Conservation (phyloP, 2,329 filamentous ascomycete species). For the Leptographium procerum region DNA sequence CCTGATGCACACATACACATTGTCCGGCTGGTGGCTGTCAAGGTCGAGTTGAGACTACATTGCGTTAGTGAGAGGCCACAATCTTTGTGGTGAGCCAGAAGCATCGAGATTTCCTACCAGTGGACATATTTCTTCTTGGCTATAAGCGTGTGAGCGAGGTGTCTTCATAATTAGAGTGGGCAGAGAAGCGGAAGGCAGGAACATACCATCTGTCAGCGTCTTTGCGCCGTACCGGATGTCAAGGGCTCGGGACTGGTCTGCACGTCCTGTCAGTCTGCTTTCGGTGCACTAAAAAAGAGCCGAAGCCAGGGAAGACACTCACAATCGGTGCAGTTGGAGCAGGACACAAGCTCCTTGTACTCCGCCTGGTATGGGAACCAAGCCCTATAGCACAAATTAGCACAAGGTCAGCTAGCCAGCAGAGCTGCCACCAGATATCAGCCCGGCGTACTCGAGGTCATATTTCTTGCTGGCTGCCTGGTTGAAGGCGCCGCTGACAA, state of each 20-base stretch:
- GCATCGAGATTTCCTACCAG: constrained; percentile 28
- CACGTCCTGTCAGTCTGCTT: background rate
- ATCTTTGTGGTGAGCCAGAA: too few species aligned
- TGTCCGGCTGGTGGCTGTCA: constrained; percentile 37
- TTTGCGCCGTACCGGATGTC: constrained; percentile 89
- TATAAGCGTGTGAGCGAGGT: background rate
- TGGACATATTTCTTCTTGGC: constrained; percentile 86
- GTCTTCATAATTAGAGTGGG: background rate
- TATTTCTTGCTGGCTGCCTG: constrained; percentile 81
- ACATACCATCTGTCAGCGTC: constrained; percentile 57
- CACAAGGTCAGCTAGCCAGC: constrained; percentile 37
- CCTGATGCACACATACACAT: constrained; percentile 9
- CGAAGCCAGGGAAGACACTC: background rate
- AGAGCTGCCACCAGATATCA: background rate
- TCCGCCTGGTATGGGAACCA: constrained; percentile 95
- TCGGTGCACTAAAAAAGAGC: background rate
- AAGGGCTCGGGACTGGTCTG: constrained; percentile 75
- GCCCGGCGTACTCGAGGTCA: constrained; percentile 55
- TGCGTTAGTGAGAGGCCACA: background rate
- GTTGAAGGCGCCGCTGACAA: constrained; percentile 92
- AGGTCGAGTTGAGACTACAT: constrained; percentile 51
- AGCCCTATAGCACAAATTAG: constrained; percentile 21
- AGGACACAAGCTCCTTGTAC: constrained; percentile 96
- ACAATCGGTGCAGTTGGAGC: constrained; percentile 93
- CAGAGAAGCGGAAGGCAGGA: constrained; percentile 13